Evolutionary conservation across 2,329 filamentous ascomycete species (phyloP).

Genomic region (Calonectria crousiana): DNA sequence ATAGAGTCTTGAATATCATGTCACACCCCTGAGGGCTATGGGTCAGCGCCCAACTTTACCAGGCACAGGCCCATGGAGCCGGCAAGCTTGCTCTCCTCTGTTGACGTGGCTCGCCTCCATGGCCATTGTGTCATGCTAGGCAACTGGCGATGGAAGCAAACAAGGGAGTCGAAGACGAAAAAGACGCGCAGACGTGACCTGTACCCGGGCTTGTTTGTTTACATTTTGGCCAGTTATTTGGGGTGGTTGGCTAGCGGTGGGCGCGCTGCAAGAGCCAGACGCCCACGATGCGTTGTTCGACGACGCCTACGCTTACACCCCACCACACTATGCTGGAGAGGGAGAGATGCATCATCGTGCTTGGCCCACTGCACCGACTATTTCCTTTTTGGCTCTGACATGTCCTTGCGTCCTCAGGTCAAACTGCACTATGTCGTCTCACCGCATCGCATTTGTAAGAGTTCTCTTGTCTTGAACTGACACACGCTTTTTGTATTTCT

Average conservation of each 20-base stretch:
- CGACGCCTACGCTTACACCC: conserved; percentile 1
- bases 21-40: background rate
- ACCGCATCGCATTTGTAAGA: background rate
- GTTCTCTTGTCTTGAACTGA: background rate
- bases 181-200: background rate
- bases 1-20: conserved; percentile 10
- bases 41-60: conserved; percentile 10
- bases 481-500: background rate
- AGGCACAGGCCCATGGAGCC: conserved; percentile 11
- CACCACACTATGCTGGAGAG: conserved; percentile 14
- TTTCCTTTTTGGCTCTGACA: conserved; percentile 2
- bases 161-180: background rate
- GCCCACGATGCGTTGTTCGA: conserved; percentile 22
- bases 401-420: background rate
- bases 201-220: conserved; percentile 4
- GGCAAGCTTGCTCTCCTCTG: background rate
- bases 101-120: conserved; percentile 12
- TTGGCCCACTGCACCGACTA: background rate
- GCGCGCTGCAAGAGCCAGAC: background rate
- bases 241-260: conserved; percentile 17
- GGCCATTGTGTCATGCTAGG: background rate
- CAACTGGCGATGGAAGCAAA: background rate
- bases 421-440: background rate
- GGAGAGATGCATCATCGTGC: conserved; percentile 14
- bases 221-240: conserved; percentile 4